phyloP scores from a whole-genome alignment of 2,329 filamentous ascomycete species.

The Botrytis byssoidea region DNA sequence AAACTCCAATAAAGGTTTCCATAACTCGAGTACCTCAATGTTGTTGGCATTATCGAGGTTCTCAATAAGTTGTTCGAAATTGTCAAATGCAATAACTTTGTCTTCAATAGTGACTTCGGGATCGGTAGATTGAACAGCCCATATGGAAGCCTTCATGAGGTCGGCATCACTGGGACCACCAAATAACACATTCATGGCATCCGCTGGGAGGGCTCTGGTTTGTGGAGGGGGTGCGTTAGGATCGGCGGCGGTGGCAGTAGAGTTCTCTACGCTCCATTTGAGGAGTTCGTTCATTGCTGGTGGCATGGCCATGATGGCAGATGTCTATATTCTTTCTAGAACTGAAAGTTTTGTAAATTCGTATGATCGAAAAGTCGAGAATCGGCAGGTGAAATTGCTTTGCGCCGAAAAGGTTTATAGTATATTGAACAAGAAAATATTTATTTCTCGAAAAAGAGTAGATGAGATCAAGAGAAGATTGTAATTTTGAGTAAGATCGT shows the following conservation, averaged over 20 bases:
- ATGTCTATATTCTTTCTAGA: neutral
- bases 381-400: neutral
- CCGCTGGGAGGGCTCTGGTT: slow-evolving; percentile 57
- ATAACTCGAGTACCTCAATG: slow-evolving; percentile 73
- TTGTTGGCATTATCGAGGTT: slow-evolving; percentile 97
- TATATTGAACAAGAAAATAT: neutral
- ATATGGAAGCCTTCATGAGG: slow-evolving; percentile 84
- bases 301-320: slow-evolving; percentile 30
- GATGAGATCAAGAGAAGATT: neutral
- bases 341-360: neutral
- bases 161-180: slow-evolving; percentile 88
- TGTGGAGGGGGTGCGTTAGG: slow-evolving; percentile 32
- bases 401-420: neutral
- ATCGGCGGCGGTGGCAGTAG: slow-evolving; percentile 41
- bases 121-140: slow-evolving; percentile 62
- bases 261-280: slow-evolving; percentile 56
- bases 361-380: neutral
- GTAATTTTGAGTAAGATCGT: neutral
- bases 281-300: slow-evolving; percentile 39
- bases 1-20: slow-evolving; percentile 73
- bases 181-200: slow-evolving; percentile 70
- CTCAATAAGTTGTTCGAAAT: slow-evolving; percentile 91
- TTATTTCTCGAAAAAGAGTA: neutral
- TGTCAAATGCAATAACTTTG: slow-evolving; percentile 85
- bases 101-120: slow-evolving; percentile 67